Evolutionary conservation across 805 yeast species (phyloP), one percentile per base, ranked within the genome.

Genomic region (Candida vartiovaarae): DNA sequence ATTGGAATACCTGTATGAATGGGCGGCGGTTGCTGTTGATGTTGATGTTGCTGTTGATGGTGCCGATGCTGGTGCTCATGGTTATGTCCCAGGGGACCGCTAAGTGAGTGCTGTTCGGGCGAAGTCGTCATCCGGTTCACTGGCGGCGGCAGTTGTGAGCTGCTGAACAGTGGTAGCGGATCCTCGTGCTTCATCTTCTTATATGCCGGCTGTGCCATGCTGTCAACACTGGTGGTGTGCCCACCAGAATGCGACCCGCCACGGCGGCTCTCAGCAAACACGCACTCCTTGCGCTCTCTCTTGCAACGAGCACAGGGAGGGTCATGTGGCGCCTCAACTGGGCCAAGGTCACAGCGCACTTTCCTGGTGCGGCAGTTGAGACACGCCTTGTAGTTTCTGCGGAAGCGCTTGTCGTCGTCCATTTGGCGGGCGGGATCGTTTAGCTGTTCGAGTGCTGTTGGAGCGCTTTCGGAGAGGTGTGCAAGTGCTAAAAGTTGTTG

Each of bases 221-320:
- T 28, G 9, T 28, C 9, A 2, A 28, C 30, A 9, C 8, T 7
- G 8, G 8, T 9, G 9, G 30, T 28, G 6, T 28, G 30, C 8
- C 8, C 30, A 6, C 30, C 30, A 2, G 30, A 7, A 2, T 7
- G 53, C 60, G 54, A 61, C 3, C 77, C 76, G 15, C 84, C 82
- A 48, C 84, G 67, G 36, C 76, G 66, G 37, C 74, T 68, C 28
- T 75, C 79, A n/a, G 74, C 73, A 49, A 85, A 79, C 11, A 82
- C 80, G 63, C 98, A 90, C 52, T 82, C 88, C 51, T 76, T 77
- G 11, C 95, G 70, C 57, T 90, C 96, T 36, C 97, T 71, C 47
- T 74, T 72, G 56, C 98, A 90, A 40, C 97, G 66, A 3, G 78
- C 81, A 69, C 98, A 90, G 4, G 95, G 93, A 3, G 95, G 93